Evolutionary conservation across 2,329 filamentous ascomycete species (phyloP).

Genomic region (Ustilaginoidea virens): DNA sequence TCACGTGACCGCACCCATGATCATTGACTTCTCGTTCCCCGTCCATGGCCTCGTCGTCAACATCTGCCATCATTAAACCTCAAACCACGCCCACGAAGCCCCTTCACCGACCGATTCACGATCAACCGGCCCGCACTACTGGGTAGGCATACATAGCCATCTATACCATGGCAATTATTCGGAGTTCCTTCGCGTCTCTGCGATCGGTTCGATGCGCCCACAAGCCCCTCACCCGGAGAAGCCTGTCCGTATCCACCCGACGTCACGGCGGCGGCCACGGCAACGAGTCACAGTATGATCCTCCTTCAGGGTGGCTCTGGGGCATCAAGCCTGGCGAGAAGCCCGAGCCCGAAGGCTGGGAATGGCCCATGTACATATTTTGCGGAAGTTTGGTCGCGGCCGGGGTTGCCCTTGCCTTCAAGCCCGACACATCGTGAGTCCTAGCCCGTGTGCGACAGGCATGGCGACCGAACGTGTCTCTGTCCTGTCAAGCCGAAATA

Average conservation of each 20-base stretch:
- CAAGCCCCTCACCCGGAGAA: slow-evolving; percentile 17
- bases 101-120: too few relatives aligned
- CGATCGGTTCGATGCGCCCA: slow-evolving; percentile 22
- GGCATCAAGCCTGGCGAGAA: slow-evolving; percentile 92
- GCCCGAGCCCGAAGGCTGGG: slow-evolving; percentile 92
- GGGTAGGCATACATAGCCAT: background rate
- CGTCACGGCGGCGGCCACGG: slow-evolving; percentile 24
- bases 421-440: slow-evolving; percentile 96
- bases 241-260: slow-evolving; percentile 29
- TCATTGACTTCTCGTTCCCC: too few relatives aligned
- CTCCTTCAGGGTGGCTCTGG: slow-evolving; percentile 83
- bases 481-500: too few relatives aligned
- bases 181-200: slow-evolving; percentile 20
- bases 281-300: slow-evolving; percentile 69
- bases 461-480: too few relatives aligned
- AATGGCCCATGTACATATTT: slow-evolving; percentile 70
- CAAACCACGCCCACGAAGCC: too few relatives aligned
- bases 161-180: slow-evolving; percentile 19
- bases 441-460: background rate
- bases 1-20: too few relatives aligned
- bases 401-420: slow-evolving; percentile 77
- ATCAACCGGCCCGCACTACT: too few relatives aligned
- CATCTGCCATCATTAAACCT: too few relatives aligned
- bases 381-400: slow-evolving; percentile 63
- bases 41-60: too few relatives aligned